Conservation (phyloP, 2,329 filamentous ascomycete species). For the Clonostachys rosea region DNA sequence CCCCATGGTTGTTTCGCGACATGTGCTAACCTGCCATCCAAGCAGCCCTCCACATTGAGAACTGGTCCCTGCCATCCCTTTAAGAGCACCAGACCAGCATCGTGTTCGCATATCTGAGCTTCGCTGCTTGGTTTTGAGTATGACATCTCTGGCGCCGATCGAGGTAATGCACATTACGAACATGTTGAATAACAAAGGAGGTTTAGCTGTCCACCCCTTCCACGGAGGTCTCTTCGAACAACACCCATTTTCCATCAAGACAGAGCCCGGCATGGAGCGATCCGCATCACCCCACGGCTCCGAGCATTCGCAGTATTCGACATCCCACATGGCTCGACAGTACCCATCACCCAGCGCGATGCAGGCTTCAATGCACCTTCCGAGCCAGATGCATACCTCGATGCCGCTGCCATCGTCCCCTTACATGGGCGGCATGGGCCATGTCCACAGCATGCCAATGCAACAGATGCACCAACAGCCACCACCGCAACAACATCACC, state of each 20-base stretch:
- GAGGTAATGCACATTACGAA: conserved; percentile 49
- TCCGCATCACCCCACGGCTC: conserved; percentile 55
- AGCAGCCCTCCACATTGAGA: too few species aligned
- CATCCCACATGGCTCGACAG: conserved; percentile 38
- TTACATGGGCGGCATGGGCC: conserved; percentile 24
- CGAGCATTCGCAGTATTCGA: conserved; percentile 53
- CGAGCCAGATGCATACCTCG: conserved; percentile 31
- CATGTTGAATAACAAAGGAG: conserved; percentile 45
- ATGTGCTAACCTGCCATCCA: too few species aligned
- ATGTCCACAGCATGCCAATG: conserved; percentile 27
- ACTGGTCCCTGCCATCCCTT: too few species aligned
- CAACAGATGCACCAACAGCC: conserved; percentile 25
- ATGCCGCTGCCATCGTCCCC: conserved; percentile 37
- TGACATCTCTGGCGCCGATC: conserved; percentile 37
- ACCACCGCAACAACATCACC: conserved; percentile 16
- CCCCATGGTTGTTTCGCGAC: too few species aligned
- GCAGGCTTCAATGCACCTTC: conserved; percentile 42
- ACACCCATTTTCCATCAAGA: conserved; percentile 20
- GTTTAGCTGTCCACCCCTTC: conserved; percentile 21
- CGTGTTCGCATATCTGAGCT: background rate
- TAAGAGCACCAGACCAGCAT: too few species aligned
- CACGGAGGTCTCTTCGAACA: conserved; percentile 22
- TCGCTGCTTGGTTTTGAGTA: conserved; percentile 11
- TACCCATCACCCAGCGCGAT: conserved; percentile 51
- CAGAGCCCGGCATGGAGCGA: conserved; percentile 40